phyloP scores from a whole-genome alignment of 192 early-diverging fungal genomes.

The Umbelopsis ramanniana region DNA sequence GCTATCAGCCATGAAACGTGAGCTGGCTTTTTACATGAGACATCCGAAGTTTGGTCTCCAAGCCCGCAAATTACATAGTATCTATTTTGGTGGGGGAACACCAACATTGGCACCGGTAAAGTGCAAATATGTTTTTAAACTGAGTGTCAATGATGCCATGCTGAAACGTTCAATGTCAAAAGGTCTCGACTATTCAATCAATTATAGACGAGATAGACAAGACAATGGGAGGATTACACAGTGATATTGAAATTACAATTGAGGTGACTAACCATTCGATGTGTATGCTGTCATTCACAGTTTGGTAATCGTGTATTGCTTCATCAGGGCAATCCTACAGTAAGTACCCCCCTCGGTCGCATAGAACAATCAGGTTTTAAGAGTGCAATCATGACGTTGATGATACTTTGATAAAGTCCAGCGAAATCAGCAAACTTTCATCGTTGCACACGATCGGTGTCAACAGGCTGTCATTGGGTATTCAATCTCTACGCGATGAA shows the following conservation, averaged over 20 bases:
- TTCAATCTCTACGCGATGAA: constrained; percentile 51
- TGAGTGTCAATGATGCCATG: neutral
- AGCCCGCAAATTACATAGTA: constrained; percentile 41
- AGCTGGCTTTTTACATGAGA: constrained; percentile 43
- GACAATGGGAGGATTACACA: constrained; percentile 27
- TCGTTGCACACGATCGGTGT: constrained; percentile 49
- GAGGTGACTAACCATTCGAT: constrained; percentile 42
- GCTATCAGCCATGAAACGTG: constrained; percentile 40
- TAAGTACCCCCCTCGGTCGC: constrained; percentile 22
- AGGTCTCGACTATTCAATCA: constrained; percentile 48
- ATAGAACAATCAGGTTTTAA: neutral
- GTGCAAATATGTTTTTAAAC: neutral
- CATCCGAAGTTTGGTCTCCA: constrained; percentile 36
- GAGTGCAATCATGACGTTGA: neutral
- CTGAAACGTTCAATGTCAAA: neutral
- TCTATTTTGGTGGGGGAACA: constrained; percentile 64
- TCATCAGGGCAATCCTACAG: constrained; percentile 56
- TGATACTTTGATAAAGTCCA: constrained; percentile 32
- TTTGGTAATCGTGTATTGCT: neutral
- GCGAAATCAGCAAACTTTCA: constrained; percentile 27
- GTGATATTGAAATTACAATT: constrained; percentile 53
- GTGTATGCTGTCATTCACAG: neutral
- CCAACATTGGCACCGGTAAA: constrained; percentile 34
- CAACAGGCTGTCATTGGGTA: constrained; percentile 57
- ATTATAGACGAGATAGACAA: constrained; percentile 42